These are phyloP conservation scores for Fusarium metavorans DNA, from an alignment of 2,329 filamentous ascomycete species.

Conservation along the genomic window DNA sequence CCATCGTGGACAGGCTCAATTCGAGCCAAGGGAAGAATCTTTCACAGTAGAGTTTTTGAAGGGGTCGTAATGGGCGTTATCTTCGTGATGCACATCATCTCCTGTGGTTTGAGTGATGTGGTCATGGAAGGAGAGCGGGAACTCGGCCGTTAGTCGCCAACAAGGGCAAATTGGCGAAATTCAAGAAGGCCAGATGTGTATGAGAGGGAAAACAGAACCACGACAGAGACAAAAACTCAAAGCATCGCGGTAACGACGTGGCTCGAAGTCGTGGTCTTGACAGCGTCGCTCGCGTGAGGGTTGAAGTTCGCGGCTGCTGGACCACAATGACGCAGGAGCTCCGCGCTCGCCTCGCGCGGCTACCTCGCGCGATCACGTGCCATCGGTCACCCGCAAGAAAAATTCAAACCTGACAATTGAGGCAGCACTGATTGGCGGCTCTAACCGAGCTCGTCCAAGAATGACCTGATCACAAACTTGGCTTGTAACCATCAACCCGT, in stretches of 20 bases:
- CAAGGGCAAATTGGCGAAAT: neutral
- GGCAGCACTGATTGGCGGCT: constrained; percentile 47
- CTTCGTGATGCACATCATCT: constrained; percentile 3
- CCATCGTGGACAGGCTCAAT: constrained; percentile 62
- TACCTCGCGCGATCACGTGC: constrained; percentile 49
- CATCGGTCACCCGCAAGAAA: neutral
- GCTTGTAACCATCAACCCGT: constrained; percentile 36
- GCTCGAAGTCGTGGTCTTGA: neutral
- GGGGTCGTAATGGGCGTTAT: neutral
- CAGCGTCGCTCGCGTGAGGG: neutral
- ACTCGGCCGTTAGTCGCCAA: neutral
- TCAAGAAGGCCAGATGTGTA: neutral
- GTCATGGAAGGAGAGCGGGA: constrained; percentile 3
- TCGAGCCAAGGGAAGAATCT: neutral
- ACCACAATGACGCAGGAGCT: constrained; percentile 23
- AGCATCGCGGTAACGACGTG: neutral
- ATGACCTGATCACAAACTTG: constrained; percentile 52
- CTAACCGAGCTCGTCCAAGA: constrained; percentile 50
- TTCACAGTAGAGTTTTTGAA: neutral
- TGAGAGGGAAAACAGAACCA: fast-evolving
- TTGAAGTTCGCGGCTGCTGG: constrained; percentile 17
- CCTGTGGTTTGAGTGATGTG: neutral
- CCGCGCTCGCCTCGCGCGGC: constrained; percentile 1
- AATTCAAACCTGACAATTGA: constrained; percentile 47
- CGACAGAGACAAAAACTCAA: neutral